Evolutionary conservation across 768 basidiomycete species (phyloP).

Genomic region (Lyophyllum atratum): DNA sequence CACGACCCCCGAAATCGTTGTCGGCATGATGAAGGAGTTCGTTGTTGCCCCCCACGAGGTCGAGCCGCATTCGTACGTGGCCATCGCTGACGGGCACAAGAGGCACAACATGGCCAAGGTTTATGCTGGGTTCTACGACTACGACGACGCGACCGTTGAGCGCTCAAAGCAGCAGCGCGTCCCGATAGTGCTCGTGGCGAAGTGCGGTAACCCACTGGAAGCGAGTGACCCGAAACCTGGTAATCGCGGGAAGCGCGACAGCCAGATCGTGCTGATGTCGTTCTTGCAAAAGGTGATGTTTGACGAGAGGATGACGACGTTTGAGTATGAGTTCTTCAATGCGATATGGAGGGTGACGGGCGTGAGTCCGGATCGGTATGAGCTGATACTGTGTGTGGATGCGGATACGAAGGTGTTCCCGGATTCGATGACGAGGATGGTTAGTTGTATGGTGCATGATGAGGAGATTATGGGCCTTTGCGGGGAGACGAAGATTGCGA

Average conservation of each 20-base stretch:
- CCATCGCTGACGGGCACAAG: slow-evolving; percentile 99
- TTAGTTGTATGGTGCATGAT: slow-evolving; percentile 94
- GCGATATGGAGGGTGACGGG: slow-evolving; percentile 95
- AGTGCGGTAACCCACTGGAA: slow-evolving; percentile 92
- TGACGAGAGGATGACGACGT: slow-evolving; percentile 99
- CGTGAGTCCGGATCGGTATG: slow-evolving; percentile 93
- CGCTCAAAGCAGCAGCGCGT: slow-evolving; percentile 94
- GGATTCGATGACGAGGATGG: slow-evolving; percentile 95
- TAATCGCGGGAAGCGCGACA: slow-evolving; percentile 98
- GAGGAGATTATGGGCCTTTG: slow-evolving; percentile 99
- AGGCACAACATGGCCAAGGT: slow-evolving; percentile 99
- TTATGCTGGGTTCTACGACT: slow-evolving; percentile 95
- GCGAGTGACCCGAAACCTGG: slow-evolving; percentile 90
- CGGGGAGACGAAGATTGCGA: slow-evolving; percentile 99
- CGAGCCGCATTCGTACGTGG: slow-evolving; percentile 93
- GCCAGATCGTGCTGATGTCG: slow-evolving; percentile 95
- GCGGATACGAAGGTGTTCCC: slow-evolving; percentile 99
- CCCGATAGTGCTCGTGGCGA: slow-evolving; percentile 94
- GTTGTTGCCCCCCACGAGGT: slow-evolving; percentile 80
- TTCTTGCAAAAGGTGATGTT: slow-evolving; percentile 99
- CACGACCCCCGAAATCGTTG: slow-evolving; percentile 91
- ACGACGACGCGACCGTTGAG: slow-evolving; percentile 90
- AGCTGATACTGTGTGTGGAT: slow-evolving; percentile 94
- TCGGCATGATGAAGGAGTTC: slow-evolving; percentile 97
- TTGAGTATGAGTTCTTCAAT: slow-evolving; percentile 99